These are phyloP conservation scores for Aspergillus sergii DNA, from an alignment of 2,329 filamentous ascomycete genomes.

Conservation along the genomic window DNA sequence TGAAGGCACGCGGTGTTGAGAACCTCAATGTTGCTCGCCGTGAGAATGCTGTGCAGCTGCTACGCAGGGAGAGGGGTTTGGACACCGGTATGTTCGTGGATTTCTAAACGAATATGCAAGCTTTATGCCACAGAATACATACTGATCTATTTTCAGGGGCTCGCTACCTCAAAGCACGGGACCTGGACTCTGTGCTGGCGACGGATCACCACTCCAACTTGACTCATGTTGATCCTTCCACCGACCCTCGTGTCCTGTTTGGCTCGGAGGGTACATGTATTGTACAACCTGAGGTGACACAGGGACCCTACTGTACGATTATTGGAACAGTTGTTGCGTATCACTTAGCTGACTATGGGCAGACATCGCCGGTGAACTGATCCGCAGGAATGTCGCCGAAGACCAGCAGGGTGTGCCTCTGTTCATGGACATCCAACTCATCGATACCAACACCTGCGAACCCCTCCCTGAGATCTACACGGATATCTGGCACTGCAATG, in stretches of 20 bases:
- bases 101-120: not conserved
- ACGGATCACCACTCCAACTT: constrained; percentile 44
- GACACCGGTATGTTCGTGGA: constrained; percentile 22
- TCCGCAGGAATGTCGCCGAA: constrained; percentile 40
- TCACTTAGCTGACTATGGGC: not conserved
- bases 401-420: constrained; percentile 41
- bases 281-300: constrained; percentile 56
- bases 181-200: constrained; percentile 37
- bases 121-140: constrained; percentile 1
- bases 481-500: constrained; percentile 48
- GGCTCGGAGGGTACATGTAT: constrained; percentile 47
- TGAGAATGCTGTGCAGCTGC: constrained; percentile 42
- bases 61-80: constrained; percentile 46
- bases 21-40: constrained; percentile 51
- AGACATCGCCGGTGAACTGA: constrained; percentile 42
- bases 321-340: not conserved
- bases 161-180: constrained; percentile 34
- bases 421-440: constrained; percentile 44
- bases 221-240: constrained; percentile 21
- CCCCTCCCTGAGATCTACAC: constrained; percentile 40
- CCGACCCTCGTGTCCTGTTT: constrained; percentile 31
- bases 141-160: constrained; percentile 9
- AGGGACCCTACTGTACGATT: constrained; percentile 57
- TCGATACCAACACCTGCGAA: constrained; percentile 46
- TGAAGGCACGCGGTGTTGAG: constrained; percentile 53